Evolutionary conservation across 257 asterid species (phyloP), one percentile per base, ranked within the genome.

Genomic region (Rauvolfia tetraphylla): DNA sequence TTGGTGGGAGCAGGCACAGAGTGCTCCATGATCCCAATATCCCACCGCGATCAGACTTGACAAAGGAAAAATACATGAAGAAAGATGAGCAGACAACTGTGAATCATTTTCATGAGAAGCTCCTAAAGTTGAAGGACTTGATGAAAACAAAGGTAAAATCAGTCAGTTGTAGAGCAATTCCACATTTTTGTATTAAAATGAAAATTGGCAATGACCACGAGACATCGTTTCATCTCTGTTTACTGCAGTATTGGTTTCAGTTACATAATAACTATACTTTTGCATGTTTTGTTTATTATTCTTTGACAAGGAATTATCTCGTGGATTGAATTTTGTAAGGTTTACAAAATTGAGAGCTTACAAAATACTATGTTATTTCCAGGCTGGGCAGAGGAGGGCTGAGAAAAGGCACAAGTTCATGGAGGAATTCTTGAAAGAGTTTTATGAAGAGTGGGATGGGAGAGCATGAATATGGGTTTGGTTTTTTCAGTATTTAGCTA

Each of bases 81-180:
- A 95, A 90, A 89, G 94, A 90, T 7, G 94, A 91, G 88, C 98
- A 91, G 88, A 91, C 97, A 68, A 88, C 97, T 31, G 75, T 95
- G 71, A 95, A 95, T 85, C 99, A 95, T 91, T 95, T 95, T 82
- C 98, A 92, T 38, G 99, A 95, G 84, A 95, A 92, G 88, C 98
- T 95, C 86, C 91, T 95, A 77, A 92, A 87, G 85, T 76, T 95
- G 88, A 95, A 95, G 85, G 87, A 87, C 39, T 77, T 92, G 87
- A 95, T 95, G 98, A 93, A 91, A 87, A 90, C 94, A 81, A 77
- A 89, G 97, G 97, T 92, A 5, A 27, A 41, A 57, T 67, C 17
- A 36, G 9, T 57, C 11, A 11, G 17, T 20, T 58, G 29, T 11
- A 31, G 25, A 68, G 17, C 27, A 58, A 27, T 53, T n/a, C 46